Evolutionary conservation across 1,139 yeast species (phyloP).

Genomic region (Candida anutae): DNA sequence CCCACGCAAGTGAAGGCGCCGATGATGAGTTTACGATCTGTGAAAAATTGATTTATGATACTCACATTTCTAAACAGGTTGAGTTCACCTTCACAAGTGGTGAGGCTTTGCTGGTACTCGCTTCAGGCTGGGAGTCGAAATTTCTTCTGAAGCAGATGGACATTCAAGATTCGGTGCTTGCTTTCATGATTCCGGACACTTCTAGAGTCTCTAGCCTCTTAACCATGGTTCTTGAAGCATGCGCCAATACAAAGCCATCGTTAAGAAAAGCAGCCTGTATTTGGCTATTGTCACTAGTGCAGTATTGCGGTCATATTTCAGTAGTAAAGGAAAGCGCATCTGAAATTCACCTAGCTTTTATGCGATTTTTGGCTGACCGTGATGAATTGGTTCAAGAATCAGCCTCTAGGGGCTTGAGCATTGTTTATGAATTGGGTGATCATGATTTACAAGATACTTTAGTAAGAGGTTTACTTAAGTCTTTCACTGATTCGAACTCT

Average conservation of each 20-base stretch:
- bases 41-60: conserved; percentile 45
- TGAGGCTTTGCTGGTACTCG: conserved; percentile 68
- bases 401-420: conserved; percentile 81
- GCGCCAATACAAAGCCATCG: conserved; percentile 64
- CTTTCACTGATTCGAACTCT: conserved; percentile 69
- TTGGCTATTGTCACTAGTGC: conserved; percentile 77
- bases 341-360: conserved; percentile 63
- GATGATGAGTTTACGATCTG: conserved; percentile 19
- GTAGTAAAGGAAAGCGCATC: conserved; percentile 37
- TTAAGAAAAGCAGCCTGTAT: conserved; percentile 72
- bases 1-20: conserved; percentile 5
- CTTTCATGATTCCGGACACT: conserved; percentile 12
- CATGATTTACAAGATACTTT: conserved; percentile 60
- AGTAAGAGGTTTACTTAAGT: conserved; percentile 64
- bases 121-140: conserved; percentile 72
- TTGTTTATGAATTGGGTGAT: conserved; percentile 76
- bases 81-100: conserved; percentile 77
- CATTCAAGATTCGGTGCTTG: conserved; percentile 25
- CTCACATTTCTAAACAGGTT: conserved; percentile 60
- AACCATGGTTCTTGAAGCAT: conserved; percentile 40
- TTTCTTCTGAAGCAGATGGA: conserved; percentile 47
- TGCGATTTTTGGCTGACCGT: conserved; percentile 66
- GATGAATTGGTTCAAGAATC: conserved; percentile 87
- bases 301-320: conserved; percentile 53
- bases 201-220: conserved; percentile 32